A percentile compares a stretch with the other conserved stretches of the same genome.
These are phyloP conservation scores for Rosa persica DNA, from an alignment of 306 rosid genomes.

Conservation along the genomic window DNA sequence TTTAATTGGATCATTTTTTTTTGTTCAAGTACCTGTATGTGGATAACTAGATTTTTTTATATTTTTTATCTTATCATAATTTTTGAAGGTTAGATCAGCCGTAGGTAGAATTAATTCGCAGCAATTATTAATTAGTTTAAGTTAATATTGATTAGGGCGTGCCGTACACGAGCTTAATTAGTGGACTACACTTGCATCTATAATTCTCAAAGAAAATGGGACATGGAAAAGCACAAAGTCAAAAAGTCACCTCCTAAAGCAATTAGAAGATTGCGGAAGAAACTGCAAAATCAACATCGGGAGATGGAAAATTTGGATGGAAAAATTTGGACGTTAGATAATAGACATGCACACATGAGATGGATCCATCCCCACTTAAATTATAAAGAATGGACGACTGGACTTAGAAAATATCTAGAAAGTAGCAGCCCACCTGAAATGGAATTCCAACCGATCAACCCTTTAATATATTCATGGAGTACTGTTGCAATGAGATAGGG, in stretches of 20 bases:
- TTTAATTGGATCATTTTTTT: not conserved
- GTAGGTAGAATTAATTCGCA: not conserved
- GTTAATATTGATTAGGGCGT: constrained; percentile 1
- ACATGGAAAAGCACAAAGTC: constrained; percentile 38
- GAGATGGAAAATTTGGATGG: constrained; percentile 19
- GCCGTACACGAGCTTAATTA: constrained; percentile 18
- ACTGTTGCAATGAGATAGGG: too few relatives aligned
- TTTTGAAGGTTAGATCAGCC: too few relatives aligned
- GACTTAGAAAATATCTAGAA: constrained; percentile 24
- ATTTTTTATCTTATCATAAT: too few relatives aligned
- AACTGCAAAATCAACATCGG: constrained; percentile 13
- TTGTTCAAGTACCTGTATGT: too few relatives aligned
- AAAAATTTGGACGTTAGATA: constrained; percentile 34
- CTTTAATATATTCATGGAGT: not conserved
- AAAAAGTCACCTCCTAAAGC: constrained; percentile 32
- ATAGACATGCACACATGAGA: not conserved
- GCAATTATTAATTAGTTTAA: not conserved
- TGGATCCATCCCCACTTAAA: not conserved
- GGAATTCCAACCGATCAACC: not conserved
- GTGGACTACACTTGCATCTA: not conserved
- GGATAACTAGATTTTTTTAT: too few relatives aligned
- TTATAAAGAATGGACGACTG: not conserved
- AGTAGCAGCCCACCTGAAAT: too few relatives aligned
- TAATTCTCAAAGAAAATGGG: constrained; percentile 26
- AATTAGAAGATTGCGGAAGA: constrained; percentile 28